Evolutionary conservation across 1,284 basidiomycete species (phyloP).

Genomic region (Apiotrichum siamense): DNA sequence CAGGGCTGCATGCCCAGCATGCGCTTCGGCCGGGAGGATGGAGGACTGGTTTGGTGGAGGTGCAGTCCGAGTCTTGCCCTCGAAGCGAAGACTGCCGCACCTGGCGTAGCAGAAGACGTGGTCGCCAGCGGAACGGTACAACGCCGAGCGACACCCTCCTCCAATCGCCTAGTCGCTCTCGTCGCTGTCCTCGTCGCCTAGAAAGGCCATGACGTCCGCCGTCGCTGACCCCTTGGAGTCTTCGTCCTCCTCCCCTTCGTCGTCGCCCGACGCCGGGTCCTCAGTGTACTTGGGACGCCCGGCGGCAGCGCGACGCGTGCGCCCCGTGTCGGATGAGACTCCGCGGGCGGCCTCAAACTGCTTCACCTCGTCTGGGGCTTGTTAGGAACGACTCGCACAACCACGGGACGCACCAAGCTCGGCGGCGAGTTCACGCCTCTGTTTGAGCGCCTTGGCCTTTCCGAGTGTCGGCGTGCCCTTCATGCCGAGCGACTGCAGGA

Average conservation of each 20-base stretch:
- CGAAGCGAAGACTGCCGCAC: too few species aligned
- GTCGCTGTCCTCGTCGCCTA: slow-evolving; percentile 3
- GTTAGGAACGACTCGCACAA: background rate
- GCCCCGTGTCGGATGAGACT: slow-evolving; percentile 16
- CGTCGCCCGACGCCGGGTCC: background rate
- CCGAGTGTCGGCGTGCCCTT: slow-evolving; percentile 66
- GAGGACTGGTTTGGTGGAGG: too few species aligned
- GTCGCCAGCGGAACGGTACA: too few species aligned
- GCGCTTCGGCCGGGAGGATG: too few species aligned
- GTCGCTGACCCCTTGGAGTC: slow-evolving; percentile 9
- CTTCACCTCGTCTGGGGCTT: slow-evolving; percentile 42
- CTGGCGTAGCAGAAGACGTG: too few species aligned
- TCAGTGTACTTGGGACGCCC: background rate
- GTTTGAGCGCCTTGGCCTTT: slow-evolving; percentile 67
- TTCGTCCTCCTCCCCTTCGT: background rate
- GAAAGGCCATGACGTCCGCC: slow-evolving; percentile 16
- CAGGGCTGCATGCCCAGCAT: too few species aligned
- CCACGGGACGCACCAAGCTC: slow-evolving; percentile 69
- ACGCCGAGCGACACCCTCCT: too few species aligned
- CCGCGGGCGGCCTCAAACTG: slow-evolving; percentile 45
- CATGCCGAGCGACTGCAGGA: slow-evolving; percentile 71
- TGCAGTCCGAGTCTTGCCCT: too few species aligned
- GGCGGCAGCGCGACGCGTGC: background rate
- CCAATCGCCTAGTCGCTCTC: slow-evolving; percentile 14
- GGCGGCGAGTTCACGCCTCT: slow-evolving; percentile 64